Base-by-base conservation (phyloP, 768 basidiomycete species). In the Cystofilobasidium bisporidii region DNA sequence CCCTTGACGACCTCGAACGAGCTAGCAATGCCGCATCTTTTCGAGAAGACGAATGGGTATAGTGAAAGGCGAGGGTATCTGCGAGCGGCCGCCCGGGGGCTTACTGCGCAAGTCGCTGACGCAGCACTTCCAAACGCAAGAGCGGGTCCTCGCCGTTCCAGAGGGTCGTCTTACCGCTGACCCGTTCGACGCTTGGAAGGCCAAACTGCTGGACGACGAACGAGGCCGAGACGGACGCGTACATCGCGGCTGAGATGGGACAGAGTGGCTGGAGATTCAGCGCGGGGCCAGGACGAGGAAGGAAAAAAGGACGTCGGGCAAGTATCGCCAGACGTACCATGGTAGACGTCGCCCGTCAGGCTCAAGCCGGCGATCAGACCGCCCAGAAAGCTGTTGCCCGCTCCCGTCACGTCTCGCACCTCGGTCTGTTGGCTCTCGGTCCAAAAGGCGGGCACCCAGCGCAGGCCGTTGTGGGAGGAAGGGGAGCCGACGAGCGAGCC, bases 201-300 rank as follows among this genome's bases (percentile, higher is more conserved):
- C 64, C 64, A 8, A 58, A 57, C 43, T 65, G 64, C 22, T 65
- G 64, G 17, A 65, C 64, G 8, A 65, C 55, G 18, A 65, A 65
- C 12, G 64, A 65, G 12, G 64, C 64, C 0, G 64, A 57, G 36
- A 56, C 38, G 6, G 26, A 40, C 3, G 55, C 64, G 56, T 65
- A 65, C 20, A 50, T 15, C 15, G 53, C 28, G 41, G 64, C 64
- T 65, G 41, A 4, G 12, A 10, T 3, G 8, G 17, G 4, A 14
- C 53, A 15, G 22, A 55, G 6, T 38, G 14, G 36, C 36, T n/a
- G n/a, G n/a, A 36, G 12, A 36, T 5, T 36, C 36, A 36, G 36
- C 9, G 30, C n/a, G 1, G 56, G n/a, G 20, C 10, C 5, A 17
- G 9, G 11, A 30, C 3, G 38, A 8, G 38, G 8, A 14, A 5